phyloP scores from a whole-genome alignment of 2,329 filamentous ascomycete genomes.

The Xylariaceae sp. region DNA sequence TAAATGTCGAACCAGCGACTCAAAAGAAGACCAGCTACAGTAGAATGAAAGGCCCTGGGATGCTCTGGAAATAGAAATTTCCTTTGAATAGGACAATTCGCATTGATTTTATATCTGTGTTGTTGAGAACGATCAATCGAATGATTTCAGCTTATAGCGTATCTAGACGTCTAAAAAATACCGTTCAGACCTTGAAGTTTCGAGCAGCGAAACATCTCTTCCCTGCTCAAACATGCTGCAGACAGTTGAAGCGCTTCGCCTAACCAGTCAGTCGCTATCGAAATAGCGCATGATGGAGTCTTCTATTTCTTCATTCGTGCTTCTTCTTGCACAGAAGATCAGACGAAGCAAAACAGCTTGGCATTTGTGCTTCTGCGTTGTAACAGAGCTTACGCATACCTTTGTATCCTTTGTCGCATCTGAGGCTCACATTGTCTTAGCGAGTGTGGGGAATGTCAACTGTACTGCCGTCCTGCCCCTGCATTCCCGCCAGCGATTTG shows the following conservation, averaged over 20 bases:
- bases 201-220: background rate
- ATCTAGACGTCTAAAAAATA: background rate
- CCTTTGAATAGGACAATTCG: background rate
- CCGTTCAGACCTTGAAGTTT: background rate
- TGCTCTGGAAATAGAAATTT: background rate
- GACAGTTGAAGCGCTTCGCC: background rate
- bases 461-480: too few relatives aligned
- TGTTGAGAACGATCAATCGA: too few relatives aligned
- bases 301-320: background rate
- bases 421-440: too few relatives aligned
- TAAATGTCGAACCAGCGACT: constrained; percentile 12
- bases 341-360: too few relatives aligned
- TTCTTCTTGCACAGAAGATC: background rate
- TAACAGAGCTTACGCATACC: too few relatives aligned
- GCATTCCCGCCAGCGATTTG: too few relatives aligned
- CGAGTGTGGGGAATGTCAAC: too few relatives aligned
- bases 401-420: too few relatives aligned
- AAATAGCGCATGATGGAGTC: background rate
- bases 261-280: background rate
- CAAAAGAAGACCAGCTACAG: constrained; percentile 4
- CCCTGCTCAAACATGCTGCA: background rate
- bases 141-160: too few relatives aligned
- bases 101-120: background rate
- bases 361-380: too few relatives aligned
- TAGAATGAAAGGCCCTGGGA: background rate